phyloP scores from a whole-genome alignment of 768 basidiomycete genomes.

The Mycena galericulata region DNA sequence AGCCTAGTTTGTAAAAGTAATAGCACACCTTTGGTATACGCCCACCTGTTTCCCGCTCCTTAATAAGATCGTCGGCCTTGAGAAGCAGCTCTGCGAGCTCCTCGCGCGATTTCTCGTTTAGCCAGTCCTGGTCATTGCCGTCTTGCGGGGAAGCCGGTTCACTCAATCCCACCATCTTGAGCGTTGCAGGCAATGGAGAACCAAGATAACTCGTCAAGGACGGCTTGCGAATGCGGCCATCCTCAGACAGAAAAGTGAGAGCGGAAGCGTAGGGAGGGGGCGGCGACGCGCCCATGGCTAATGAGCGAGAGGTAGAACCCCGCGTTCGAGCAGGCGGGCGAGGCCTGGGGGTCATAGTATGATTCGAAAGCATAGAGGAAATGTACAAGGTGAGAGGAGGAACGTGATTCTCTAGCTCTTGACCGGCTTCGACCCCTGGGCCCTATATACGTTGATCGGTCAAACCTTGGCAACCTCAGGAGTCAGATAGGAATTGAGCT shows the following conservation, averaged over 20 bases:
- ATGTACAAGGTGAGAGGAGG: neutral
- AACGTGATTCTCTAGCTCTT: too few relatives aligned
- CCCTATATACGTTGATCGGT: too few relatives aligned
- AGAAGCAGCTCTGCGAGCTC: slow-evolving; percentile 77
- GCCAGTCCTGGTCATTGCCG: slow-evolving; percentile 55
- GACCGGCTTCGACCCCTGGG: too few relatives aligned
- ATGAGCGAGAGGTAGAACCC: slow-evolving; percentile 51
- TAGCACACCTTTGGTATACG: slow-evolving; percentile 9
- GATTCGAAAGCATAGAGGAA: slow-evolving; percentile 49
- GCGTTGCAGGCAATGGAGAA: slow-evolving; percentile 42
- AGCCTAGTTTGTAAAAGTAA: neutral
- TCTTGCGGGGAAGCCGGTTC: slow-evolving; percentile 37
- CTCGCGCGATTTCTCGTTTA: slow-evolving; percentile 75
- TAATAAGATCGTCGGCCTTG: slow-evolving; percentile 82
- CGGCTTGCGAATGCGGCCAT: slow-evolving; percentile 27
- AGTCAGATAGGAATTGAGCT: too few relatives aligned
- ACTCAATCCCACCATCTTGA: slow-evolving; percentile 43
- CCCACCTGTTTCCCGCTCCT: slow-evolving; percentile 81
- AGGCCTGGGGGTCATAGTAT: slow-evolving; percentile 70
- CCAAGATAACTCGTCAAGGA: slow-evolving; percentile 35
- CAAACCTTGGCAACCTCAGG: too few relatives aligned
- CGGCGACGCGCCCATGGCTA: slow-evolving; percentile 48
- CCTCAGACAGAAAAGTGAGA: slow-evolving; percentile 47
- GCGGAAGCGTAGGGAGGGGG: slow-evolving; percentile 62
- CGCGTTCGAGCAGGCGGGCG: slow-evolving; percentile 78